Conservation (phyloP, 83 land plant species). For the Picea engelmannii region DNA sequence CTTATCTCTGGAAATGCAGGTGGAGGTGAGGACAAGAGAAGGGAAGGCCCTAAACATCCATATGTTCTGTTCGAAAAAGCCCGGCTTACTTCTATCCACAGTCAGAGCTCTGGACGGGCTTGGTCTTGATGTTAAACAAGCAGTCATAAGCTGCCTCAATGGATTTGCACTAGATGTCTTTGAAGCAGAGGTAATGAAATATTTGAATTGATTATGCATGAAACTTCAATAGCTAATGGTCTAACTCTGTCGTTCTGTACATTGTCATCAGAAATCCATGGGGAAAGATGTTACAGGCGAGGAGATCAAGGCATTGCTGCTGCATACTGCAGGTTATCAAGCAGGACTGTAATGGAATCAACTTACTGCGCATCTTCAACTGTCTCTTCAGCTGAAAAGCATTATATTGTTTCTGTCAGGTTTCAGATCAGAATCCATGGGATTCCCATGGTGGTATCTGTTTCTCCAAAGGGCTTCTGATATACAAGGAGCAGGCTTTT, state of each 20-base stretch:
- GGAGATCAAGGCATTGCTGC: conserved; percentile 4
- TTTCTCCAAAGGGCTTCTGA: too few species aligned
- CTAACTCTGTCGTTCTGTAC: too few species aligned
- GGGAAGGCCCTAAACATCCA: conserved; percentile 29
- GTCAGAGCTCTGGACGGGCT: conserved; percentile 33
- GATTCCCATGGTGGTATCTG: too few species aligned
- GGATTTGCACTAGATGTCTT: conserved; percentile 31
- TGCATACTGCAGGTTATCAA: conserved; percentile 7
- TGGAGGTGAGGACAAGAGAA: conserved; percentile 26
- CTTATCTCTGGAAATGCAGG: background rate
- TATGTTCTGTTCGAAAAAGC: conserved; percentile 27
- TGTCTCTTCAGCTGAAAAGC: too few species aligned
- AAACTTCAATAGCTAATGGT: too few species aligned
- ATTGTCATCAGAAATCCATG: background rate
- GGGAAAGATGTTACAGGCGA: background rate
- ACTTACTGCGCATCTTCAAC: too few species aligned
- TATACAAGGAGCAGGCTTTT: too few species aligned
- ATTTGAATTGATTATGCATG: too few species aligned
- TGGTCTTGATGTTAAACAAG: conserved; percentile 38
- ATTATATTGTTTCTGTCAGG: too few species aligned
- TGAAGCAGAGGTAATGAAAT: conserved; percentile 18
- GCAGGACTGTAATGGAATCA: background rate
- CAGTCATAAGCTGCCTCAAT: conserved; percentile 32
- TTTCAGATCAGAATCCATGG: too few species aligned
- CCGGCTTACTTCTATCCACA: conserved; percentile 31